Conservation (phyloP, 306 rosid genomes). For the Boehmeria nivea region DNA sequence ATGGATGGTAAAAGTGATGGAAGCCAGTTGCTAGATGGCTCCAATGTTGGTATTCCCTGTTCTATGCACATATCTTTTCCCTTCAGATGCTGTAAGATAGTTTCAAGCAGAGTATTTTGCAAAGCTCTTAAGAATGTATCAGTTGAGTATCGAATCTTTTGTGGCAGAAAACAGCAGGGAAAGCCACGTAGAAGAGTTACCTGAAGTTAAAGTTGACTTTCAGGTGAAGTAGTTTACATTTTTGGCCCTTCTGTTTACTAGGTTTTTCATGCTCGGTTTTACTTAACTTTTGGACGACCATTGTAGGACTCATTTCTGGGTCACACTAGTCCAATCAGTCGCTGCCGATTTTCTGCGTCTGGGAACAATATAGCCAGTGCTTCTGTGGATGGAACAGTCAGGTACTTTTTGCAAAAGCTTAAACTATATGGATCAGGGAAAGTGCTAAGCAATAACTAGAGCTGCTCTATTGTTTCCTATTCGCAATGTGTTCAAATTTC, state of each 20-base stretch:
- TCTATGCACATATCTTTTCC: conserved; percentile 1
- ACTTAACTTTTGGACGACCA: conserved; percentile 25
- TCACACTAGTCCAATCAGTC: conserved; percentile 83
- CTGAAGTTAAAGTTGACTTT: conserved; percentile 79
- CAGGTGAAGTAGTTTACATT: conserved; percentile 47
- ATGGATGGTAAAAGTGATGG: conserved; percentile 39
- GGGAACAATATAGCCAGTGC: conserved; percentile 96
- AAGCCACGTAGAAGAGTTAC: conserved; percentile 56
- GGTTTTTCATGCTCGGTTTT: conserved; percentile 19
- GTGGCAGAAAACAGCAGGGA: conserved; percentile 61
- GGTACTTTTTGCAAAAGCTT: conserved; percentile 39
- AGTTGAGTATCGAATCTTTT: conserved; percentile 20
- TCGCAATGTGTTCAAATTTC: no score
- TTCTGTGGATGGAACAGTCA: conserved; percentile 90
- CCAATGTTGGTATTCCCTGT: conserved; percentile 34
- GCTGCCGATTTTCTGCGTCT: conserved; percentile 92
- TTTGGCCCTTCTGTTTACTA: no score
- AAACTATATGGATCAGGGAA: background rate
- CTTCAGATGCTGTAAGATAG: background rate
- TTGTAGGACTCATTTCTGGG: conserved; percentile 94
- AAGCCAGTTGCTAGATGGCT: no score
- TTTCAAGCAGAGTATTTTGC: background rate
- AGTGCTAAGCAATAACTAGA: no score
- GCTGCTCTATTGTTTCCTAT: no score
- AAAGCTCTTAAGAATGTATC: conserved; percentile 5